Base-by-base conservation (phyloP, 1,284 basidiomycete species). In the Cryptococcus sp. region DNA sequence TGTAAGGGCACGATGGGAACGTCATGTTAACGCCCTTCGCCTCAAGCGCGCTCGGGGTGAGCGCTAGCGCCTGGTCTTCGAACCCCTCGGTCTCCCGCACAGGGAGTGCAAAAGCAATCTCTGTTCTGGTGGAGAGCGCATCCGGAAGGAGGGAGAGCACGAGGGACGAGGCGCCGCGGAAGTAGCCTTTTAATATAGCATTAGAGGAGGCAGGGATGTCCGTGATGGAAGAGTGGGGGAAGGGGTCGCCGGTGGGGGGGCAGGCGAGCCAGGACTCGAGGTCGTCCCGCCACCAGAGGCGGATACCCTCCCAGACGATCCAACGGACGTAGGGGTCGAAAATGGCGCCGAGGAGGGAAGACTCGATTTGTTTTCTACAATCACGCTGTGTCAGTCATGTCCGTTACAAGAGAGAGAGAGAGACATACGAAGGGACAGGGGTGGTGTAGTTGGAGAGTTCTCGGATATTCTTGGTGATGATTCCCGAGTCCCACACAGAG, bases 311-410 rank as follows among this genome's bases (percentile, higher is more conserved):
- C 81, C 83, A 85, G 69, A 93, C 83, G 62, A 95, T 84, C 61
- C 86, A 89, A 28, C 92, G 86, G 55, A 95, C 81, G 75, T 89
- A 93, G 0, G 90, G 83, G 77, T 95, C 91, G 72, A 94, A 95
- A 67, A 89, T 89, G 4, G 88, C 83, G 15, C 86, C 89, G 18
- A 83, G 83, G 11, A 95, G 81, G n/a, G 85, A 78, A 37, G 75
- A 76, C 74, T 95, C 92, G 62, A 95, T 82, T 46, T 84, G 80
- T 56, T 70, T 70, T 13, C 68, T 73, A 50, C n/a, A 21, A 33
- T 6, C 24, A 47, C 21, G n/a, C 33, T 40, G 46, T 52, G 28
- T 8, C n/a, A 16, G 33, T 42, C 24, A 33, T 33, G 28, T 4
- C 5, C 28, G 28, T 4, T 20, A 44, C 24, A 37, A n/a, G 24